Evolutionary conservation across 1,284 basidiomycete species (phyloP).

Genomic region (Puccinia hordei): DNA sequence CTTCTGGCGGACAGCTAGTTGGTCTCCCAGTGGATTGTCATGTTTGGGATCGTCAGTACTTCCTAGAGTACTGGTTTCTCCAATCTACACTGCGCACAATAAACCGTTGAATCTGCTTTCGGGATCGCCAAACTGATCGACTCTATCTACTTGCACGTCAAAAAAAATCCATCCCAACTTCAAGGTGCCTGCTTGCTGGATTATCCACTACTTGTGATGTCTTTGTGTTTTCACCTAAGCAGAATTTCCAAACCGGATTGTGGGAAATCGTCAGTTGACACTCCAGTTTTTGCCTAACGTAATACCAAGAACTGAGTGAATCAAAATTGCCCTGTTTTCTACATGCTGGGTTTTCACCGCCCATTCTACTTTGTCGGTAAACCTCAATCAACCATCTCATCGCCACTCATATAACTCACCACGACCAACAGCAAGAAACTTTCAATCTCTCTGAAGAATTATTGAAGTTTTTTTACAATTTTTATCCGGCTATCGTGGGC

Average conservation of each 20-base stretch:
- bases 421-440: not conserved
- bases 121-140: too few relatives aligned
- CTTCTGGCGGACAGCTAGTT: conserved; percentile 28
- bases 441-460: conserved; percentile 43
- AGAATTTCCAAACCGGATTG: conserved; percentile 25
- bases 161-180: not conserved
- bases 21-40: conserved; percentile 42
- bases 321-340: not conserved
- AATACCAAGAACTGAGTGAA: conserved; percentile 1
- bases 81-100: not conserved
- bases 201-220: conserved; percentile 46
- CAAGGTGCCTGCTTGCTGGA: conserved; percentile 22
- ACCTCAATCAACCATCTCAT: not conserved
- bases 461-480: not conserved
- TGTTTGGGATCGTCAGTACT: conserved; percentile 33
- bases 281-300: not conserved
- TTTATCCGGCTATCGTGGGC: conserved; percentile 5
- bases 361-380: not conserved
- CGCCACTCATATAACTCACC: not conserved
- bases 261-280: conserved; percentile 35
- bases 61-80: not conserved
- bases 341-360: not conserved
- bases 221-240: conserved; percentile 11
- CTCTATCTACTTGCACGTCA: not conserved
- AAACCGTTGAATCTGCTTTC: too few relatives aligned